phyloP scores from a whole-genome alignment of 176 grass and related monocot genomes.

The Bonia amplexicaulis region DNA sequence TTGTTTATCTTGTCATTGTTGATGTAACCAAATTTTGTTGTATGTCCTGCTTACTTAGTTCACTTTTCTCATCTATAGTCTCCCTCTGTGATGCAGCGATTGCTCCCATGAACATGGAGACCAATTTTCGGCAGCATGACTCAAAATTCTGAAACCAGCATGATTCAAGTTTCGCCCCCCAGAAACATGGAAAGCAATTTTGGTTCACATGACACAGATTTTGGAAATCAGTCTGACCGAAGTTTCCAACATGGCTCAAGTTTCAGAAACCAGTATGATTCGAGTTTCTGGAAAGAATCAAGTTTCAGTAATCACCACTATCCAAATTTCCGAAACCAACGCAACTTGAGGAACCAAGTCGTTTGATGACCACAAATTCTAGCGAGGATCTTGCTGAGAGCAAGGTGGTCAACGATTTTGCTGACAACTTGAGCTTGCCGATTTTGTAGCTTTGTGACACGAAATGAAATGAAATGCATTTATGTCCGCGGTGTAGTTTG shows the following conservation, averaged over 20 bases:
- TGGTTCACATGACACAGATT: not conserved
- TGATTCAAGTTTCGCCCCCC: constrained; percentile 11
- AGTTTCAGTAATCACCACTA: not conserved
- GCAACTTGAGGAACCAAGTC: not conserved
- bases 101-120: constrained; percentile 49
- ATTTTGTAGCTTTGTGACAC: not conserved
- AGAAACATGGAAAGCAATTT: not conserved
- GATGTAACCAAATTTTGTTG: not conserved
- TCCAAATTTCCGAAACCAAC: constrained; percentile 14
- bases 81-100: constrained; percentile 42
- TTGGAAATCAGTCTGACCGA: not conserved
- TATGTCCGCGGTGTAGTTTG: not conserved
- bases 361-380: constrained; percentile 24
- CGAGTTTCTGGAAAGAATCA: not conserved
- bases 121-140: constrained; percentile 28
- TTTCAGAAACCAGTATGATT: constrained; percentile 5
- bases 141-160: constrained; percentile 15
- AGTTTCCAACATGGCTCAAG: constrained; percentile 5
- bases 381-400: not conserved
- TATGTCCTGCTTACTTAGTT: not conserved
- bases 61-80: not conserved
- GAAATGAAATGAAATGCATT: not conserved
- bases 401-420: not conserved
- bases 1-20: not conserved
- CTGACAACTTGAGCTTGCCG: not conserved